Conservation (phyloP, 2,329 filamentous ascomycete genomes). For the Aplosporella prunicola region DNA sequence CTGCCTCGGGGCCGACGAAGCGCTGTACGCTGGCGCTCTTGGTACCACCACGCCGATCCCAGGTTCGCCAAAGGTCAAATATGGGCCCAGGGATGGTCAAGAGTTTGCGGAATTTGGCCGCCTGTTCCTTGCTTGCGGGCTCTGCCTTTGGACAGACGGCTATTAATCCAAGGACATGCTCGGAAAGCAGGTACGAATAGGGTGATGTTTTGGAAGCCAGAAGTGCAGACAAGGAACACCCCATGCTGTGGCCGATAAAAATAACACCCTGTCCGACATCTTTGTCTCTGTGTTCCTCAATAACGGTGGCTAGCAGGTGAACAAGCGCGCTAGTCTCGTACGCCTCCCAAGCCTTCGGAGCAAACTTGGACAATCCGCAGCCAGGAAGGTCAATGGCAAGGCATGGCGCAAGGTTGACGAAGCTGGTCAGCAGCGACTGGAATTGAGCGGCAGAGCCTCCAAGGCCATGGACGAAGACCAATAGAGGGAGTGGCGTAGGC, state of each 20-base stretch:
- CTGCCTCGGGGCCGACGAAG: constrained; percentile 61
- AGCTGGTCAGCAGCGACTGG: constrained; percentile 65
- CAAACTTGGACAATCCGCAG: constrained; percentile 71
- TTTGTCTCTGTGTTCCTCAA: constrained; percentile 62
- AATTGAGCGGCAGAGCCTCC: constrained; percentile 92
- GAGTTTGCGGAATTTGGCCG: constrained; percentile 45
- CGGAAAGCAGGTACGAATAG: constrained; percentile 44
- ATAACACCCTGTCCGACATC: constrained; percentile 61
- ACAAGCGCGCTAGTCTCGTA: constrained; percentile 69
- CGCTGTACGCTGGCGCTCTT: constrained; percentile 70
- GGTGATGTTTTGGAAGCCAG: constrained; percentile 54
- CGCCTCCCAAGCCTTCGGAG: constrained; percentile 61
- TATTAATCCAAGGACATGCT: constrained; percentile 64
- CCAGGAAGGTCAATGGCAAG: constrained; percentile 85
- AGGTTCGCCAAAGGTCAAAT: constrained; percentile 67
- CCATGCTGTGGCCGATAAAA: constrained; percentile 83
- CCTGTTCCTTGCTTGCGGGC: constrained; percentile 48
- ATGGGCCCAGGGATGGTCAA: constrained; percentile 60
- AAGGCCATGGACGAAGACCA: constrained; percentile 87
- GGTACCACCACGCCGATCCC: constrained; percentile 69
- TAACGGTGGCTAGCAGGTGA: constrained; percentile 64
- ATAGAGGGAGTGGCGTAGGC: constrained; percentile 65
- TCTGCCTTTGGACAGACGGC: constrained; percentile 70
- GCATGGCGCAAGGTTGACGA: constrained; percentile 75
- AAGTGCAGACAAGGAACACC: constrained; percentile 65